A percentile compares a stretch with the other conserved stretches of the same genome.
Evolutionary conservation across 352 stramenopile species (phyloP).

Genomic region (Thalassiosira tumida): DNA sequence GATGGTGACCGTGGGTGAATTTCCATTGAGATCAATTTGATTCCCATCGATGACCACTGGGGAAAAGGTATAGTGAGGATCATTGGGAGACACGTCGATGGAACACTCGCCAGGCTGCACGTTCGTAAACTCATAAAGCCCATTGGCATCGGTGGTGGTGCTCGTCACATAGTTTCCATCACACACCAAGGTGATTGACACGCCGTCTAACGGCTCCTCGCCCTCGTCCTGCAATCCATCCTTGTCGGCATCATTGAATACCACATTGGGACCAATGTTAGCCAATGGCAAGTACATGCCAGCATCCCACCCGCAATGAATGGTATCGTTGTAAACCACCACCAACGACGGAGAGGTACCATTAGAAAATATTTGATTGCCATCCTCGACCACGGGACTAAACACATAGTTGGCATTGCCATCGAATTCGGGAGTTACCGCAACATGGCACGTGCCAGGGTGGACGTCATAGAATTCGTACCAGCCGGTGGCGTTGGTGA

Average conservation of each 20-base stretch:
- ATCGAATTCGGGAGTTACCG: constrained; percentile 24
- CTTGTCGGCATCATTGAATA: constrained; percentile 58
- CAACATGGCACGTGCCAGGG: constrained; percentile 19
- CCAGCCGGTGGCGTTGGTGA: constrained; percentile 24
- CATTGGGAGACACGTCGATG: constrained; percentile 29
- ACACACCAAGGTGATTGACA: constrained; percentile 44
- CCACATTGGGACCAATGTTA: constrained; percentile 55
- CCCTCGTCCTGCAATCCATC: constrained; percentile 62
- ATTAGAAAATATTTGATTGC: background rate
- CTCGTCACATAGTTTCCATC: constrained; percentile 19
- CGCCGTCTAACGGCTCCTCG: constrained; percentile 23
- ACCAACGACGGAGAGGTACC: background rate
- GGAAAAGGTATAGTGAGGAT: constrained; percentile 40
- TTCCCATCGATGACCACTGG: constrained; percentile 54
- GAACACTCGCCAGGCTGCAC: constrained; percentile 36
- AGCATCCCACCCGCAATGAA: background rate
- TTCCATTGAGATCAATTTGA: constrained; percentile 16
- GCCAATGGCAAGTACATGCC: background rate
- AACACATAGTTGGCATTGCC: constrained; percentile 47
- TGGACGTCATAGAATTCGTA: constrained; percentile 54
- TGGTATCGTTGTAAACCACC: background rate
- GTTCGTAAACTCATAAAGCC: constrained; percentile 46
- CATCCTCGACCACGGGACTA: background rate
- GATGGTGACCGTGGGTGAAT: constrained; percentile 18
- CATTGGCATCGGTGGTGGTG: constrained; percentile 32